Evolutionary conservation across 2,329 filamentous ascomycete species (phyloP), one percentile per base, ranked within the genome.

Genomic region (Sclerotinia minor): DNA sequence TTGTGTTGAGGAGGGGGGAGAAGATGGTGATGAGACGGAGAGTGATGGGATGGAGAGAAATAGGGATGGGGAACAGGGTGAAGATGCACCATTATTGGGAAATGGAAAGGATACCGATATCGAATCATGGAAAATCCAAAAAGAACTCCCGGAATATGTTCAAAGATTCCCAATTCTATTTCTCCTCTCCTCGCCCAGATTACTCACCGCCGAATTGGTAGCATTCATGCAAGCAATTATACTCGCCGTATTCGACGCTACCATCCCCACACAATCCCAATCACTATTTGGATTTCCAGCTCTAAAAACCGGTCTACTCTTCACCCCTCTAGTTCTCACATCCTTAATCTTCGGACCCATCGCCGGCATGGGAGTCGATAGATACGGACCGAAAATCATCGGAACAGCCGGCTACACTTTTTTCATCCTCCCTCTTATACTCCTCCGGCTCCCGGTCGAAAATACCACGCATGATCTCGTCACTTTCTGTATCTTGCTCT

Each of bases 111-210:
- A 50, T 6, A 7, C 47, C 49, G 45, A 50, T 41, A n/a, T 61
- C n/a, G 59, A 50, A 6, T 26, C 59, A 38, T 61, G 59, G 59
- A 50, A 32, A 38, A 61, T 61, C 5, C 59, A 35, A 9, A 50
- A 41, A 2, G 59, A 61, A 50, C 59, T 50, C 8, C 45, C 59
- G 38, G 5, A 38, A 3, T 38, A 83, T 17, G 77, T 80, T 29
- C 78, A 75, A 41, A 75, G 74, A 6, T 73, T 84, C 17, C 84
- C 83, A 0, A 82, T 87, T 24, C 71, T 87, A 68, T 83, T 75
- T 58, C 79, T 75, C 71, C 80, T 79, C 70, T 71, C 74, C 2
- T 61, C 77, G 79, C 59, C 79, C 79, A 1, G 77, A 80, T 21
- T 76, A 83, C 2, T 68, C 81, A 0, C 78, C 5, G 78, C 79